Conservation (phyloP, 768 basidiomycete species). For the Lyophyllum shimeji region DNA sequence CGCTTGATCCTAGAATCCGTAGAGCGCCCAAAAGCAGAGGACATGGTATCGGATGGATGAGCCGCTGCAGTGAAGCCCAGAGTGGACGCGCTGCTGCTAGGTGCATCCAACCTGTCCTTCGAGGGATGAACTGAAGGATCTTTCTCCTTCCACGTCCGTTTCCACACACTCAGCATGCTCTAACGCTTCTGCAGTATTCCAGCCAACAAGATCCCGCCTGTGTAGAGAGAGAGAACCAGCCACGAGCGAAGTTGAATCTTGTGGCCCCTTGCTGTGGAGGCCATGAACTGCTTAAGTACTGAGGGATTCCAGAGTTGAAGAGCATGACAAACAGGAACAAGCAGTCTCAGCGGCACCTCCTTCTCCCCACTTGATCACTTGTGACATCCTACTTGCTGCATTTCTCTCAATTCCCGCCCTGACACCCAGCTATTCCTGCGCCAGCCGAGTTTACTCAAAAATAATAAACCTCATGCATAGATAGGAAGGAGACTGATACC, state of each 20-base stretch:
- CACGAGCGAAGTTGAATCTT: too few species aligned
- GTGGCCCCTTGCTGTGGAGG: too few species aligned
- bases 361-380: too few species aligned
- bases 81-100: constrained; percentile 24
- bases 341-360: too few species aligned
- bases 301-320: too few species aligned
- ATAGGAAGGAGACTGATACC: constrained; percentile 3
- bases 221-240: not conserved
- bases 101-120: constrained; percentile 27
- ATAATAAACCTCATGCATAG: constrained; percentile 11
- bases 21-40: not conserved
- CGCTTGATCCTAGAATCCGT: constrained; percentile 4
- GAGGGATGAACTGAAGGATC: constrained; percentile 17
- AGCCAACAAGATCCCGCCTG: not conserved
- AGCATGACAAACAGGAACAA: too few species aligned
- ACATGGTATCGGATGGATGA: constrained; percentile 18
- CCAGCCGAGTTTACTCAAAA: not conserved
- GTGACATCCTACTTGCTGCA: not conserved
- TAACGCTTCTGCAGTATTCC: not conserved
- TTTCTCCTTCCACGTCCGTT: constrained; percentile 45
- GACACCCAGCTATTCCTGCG: not conserved
- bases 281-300: too few species aligned
- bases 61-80: constrained; percentile 19
- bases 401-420: not conserved
- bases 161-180: constrained; percentile 51